Evolutionary conservation across 257 asterid genomes (phyloP), one percentile per base, ranked within the genome.

Genomic region (Echites panduratus): DNA sequence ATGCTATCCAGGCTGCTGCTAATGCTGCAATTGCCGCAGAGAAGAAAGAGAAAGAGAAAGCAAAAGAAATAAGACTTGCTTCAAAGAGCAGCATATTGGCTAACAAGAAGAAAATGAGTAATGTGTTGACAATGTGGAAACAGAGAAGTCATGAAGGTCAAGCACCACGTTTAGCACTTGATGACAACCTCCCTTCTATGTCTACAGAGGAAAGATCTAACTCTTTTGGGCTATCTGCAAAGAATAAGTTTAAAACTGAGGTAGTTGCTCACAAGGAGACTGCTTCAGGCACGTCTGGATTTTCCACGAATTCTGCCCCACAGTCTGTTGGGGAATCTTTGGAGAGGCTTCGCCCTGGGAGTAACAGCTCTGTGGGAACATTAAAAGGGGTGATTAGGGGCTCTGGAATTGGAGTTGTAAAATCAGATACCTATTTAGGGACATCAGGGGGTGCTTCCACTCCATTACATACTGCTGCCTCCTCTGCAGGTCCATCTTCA

Each of bases 1-100:
- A 88, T 74, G 97, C 97, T 40, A 93, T 94, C 74, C 96, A 90
- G 89, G 99, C 99, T 68, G 99, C 99, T 70, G 99, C 98, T 1
- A 88, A 90, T 0, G 98, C 98, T n/a, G 97, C 99, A 71, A 82
- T 87, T 71, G 97, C 97, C 68, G 99, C 98, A 45, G 98, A 94
- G 83, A 94, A 91, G 90, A 94, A 90, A 85, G 99, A 91, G 84
- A 94, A 87, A 84, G 99, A 91, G 80, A 91, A 82, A 71, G 48
- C 85, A 35, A 94, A 94, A 79, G 99, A 94, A 82, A 94, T 91
- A 59, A 88, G 74, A 77, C 92, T 94, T 41, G 97, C 99, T 54
- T 93, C 98, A 56, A 94, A 91, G 79, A 91, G 89, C 82, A 94
- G 98, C 79, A 85, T 94, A 71, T 79, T 94, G 79, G 99, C 99